Evolutionary conservation across 495 filamentous ascomycete species (phyloP).

Genomic region (Trichoderma asperelloides): DNA sequence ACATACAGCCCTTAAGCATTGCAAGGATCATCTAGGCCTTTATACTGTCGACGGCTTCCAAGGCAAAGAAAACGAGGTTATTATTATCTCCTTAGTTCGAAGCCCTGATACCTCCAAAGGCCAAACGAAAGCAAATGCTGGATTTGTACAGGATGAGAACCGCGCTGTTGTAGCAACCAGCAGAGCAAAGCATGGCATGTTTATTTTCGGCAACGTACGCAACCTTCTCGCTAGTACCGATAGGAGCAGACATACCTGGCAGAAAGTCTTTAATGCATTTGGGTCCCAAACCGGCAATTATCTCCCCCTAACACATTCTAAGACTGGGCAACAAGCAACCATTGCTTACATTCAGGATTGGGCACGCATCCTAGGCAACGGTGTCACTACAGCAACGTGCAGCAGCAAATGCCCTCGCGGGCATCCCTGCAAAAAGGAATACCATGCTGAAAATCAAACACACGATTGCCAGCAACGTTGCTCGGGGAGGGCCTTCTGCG

Average conservation of each 20-base stretch:
- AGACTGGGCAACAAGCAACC: too few relatives aligned
- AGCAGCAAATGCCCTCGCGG: too few relatives aligned
- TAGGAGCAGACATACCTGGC: constrained; percentile 32
- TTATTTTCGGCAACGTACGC: constrained; percentile 72
- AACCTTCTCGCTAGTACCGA: constrained; percentile 34
- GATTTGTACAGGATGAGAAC: constrained; percentile 67
- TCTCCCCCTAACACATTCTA: constrained; percentile 11
- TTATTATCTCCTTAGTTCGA: constrained; percentile 77
- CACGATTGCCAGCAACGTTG: too few relatives aligned
- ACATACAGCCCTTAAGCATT: too few relatives aligned
- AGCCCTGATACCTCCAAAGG: constrained; percentile 31
- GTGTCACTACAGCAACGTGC: too few relatives aligned
- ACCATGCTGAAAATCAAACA: too few relatives aligned
- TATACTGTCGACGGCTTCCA: constrained; percentile 89
- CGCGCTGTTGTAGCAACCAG: constrained; percentile 84
- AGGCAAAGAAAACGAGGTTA: constrained; percentile 85
- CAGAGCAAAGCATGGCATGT: constrained; percentile 75
- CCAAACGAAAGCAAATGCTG: constrained; percentile 42
- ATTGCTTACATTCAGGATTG: too few relatives aligned
- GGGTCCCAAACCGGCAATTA: constrained; percentile 13
- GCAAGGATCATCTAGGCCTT: constrained; percentile 48
- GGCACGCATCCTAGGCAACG: too few relatives aligned
- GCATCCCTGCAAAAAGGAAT: too few relatives aligned
- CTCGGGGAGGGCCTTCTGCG: too few relatives aligned
- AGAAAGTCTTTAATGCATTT: constrained; percentile 26